Evolutionary conservation across 2,329 filamentous ascomycete species (phyloP), one percentile per base, ranked within the genome.

Genomic region (Colletotrichum melonis): DNA sequence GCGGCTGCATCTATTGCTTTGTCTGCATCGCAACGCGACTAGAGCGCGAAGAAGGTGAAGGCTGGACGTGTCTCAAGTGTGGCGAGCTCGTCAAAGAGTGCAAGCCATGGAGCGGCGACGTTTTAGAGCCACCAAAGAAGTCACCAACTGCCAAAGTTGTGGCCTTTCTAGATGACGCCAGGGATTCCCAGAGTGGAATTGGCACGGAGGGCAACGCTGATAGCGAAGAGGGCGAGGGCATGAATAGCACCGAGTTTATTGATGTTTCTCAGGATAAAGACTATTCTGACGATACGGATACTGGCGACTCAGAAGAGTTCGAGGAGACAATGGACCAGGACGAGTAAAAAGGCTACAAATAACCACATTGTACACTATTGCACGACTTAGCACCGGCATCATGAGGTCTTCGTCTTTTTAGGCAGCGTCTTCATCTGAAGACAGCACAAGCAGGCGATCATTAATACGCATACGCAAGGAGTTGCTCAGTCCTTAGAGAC

Each of bases 1-100:
- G 97, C 78, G 93, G 93, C 0, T 98, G 95, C 81, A 88, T 98
- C 72, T 99, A 98, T 84, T 99, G 97, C 83, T 99, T 97, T 80
- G 94, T 97, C 22, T 99, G 97, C 79, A 84, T 98, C n/a, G 95
- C 95, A 3, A 94, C 95, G 71, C 91, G 94, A 73, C 88, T 99
- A 56, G 96, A 98, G 82, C 91, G 92, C 5, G 96, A 98, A 82
- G 96, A 98, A 81, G 97, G 96, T 38, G 95, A 98, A 79, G 96
- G 96, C 2, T 98, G 95, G 95, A 89, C 91, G 12, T 99, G 97
- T 83, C 85, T 99, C 59, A 90, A 97, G 24, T 99, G 97, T 79
- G 95, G 95, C 22, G 93, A 94, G 79, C 81, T 93, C 24, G 91
- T 97, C 62, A 95, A 93, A 80, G 92, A 95, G 80, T 98, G 96